Base-by-base conservation (phyloP, 129 eudicot genomes). In the Silybum marianum region DNA sequence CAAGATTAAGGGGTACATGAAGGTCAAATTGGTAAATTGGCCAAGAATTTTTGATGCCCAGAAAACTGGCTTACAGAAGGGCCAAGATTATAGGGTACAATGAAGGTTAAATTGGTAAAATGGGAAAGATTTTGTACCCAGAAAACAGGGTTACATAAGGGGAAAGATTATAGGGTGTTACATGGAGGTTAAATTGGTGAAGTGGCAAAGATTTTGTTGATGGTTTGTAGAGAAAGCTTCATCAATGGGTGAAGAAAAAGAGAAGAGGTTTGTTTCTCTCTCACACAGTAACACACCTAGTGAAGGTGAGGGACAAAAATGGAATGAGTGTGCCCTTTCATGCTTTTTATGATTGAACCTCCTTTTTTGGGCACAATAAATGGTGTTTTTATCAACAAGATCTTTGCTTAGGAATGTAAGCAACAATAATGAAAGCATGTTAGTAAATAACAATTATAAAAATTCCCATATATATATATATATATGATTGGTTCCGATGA, bases 301-400 rank as follows among this genome's bases (percentile, higher is more conserved):
- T 78, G 73, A 63, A 18, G 76, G 86, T 58, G 76, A 76, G 80
- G 38, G 72, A 75, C 48, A 76, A 25, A 72, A 30, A 62, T 83
- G 79, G 83, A 72, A 83, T 83, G 86, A 83, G 86, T 83, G 38
- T 83, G 86, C 26, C 70, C 40, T 83, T 83, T 83, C 86, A 83
- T 83, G 83, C 86, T 83, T 83, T 83, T 83, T 78, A 83, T 83
- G 86, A 83, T 48, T 78, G 83, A 67, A 40, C 62, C 67, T 30
- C 72, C 84, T 75, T 72, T 83, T 77, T 78, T 72, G 86, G 73
- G 78, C 86, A 60, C 75, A 72, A 78, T 66, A 72, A 78, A 78
- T 78, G 80, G 79, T 72, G 83, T 78, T 78, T 83, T 65, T 40
- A 69, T 78, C 79, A 78, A 63, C 82, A 63, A 71, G 75, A 83